Percentiles rank a stretch among this genome's conserved stretches.
phyloP scores from a whole-genome alignment of 1,284 basidiomycete species.

The Limonomyces culmigenus region DNA sequence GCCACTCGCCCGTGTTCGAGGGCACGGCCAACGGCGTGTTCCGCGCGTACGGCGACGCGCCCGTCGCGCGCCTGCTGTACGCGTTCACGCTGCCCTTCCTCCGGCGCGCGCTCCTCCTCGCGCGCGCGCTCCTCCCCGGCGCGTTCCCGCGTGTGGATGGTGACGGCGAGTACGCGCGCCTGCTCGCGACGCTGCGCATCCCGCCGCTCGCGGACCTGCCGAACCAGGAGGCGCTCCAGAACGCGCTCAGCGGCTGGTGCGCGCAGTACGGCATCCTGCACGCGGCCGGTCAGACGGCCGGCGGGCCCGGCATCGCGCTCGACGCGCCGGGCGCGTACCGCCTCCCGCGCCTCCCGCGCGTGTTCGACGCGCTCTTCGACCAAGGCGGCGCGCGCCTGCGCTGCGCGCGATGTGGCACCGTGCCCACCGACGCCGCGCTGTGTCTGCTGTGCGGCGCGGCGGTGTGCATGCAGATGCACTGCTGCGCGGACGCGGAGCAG shows the following conservation, averaged over 20 bases:
- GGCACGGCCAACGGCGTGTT: constrained; percentile 63
- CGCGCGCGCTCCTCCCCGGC: constrained; percentile 55
- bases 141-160: constrained; percentile 17
- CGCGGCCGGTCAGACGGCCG: constrained; percentile 49
- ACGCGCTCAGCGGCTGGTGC: constrained; percentile 69
- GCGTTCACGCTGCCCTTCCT: constrained; percentile 87
- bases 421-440: constrained; percentile 78
- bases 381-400: constrained; percentile 46
- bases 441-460: constrained; percentile 85
- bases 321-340: constrained; percentile 83
- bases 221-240: constrained; percentile 68
- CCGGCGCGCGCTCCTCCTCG: constrained; percentile 79
- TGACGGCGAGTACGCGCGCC: constrained; percentile 57
- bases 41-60: constrained; percentile 60
- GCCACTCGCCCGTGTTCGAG: constrained; percentile 65
- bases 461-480: constrained; percentile 87
- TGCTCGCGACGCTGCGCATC: constrained; percentile 63
- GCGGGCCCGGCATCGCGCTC: constrained; percentile 27
- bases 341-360: constrained; percentile 64
- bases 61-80: constrained; percentile 79
- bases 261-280: constrained; percentile 67
- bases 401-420: constrained; percentile 66
- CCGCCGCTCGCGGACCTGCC: constrained; percentile 65
- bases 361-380: constrained; percentile 74
- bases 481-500: constrained; percentile 66